A percentile compares a stretch with the other conserved stretches of the same genome.
These are phyloP conservation scores for Brassica carinata DNA, from an alignment of 345 rosid species.

Conservation along the genomic window DNA sequence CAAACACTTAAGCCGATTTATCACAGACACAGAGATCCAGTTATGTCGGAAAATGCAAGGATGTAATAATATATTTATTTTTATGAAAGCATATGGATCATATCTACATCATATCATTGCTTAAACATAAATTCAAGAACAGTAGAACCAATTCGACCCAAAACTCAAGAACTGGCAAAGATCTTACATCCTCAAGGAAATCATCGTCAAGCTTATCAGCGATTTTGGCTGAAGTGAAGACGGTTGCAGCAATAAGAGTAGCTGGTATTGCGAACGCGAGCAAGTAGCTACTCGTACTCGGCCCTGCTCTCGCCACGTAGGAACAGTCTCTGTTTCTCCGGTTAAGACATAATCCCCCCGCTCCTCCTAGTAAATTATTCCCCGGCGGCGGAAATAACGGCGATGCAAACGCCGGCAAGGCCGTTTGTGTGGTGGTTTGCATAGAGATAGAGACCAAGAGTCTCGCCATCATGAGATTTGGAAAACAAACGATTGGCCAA, in stretches of 20 bases:
- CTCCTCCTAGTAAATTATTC: slow-evolving; percentile 23
- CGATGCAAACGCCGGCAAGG: not conserved
- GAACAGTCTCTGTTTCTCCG: slow-evolving; percentile 42
- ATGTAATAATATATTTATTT: not conserved
- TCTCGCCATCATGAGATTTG: slow-evolving; percentile 60
- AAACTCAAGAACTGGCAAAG: not conserved
- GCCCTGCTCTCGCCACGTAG: slow-evolving; percentile 65
- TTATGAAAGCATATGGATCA: not conserved
- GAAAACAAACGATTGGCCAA: slow-evolving; percentile 21
- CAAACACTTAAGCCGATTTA: not conserved
- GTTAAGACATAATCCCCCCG: not conserved
- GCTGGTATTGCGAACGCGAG: slow-evolving; percentile 69
- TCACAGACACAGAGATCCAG: not conserved
- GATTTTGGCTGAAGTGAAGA: slow-evolving; percentile 61
- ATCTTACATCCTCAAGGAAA: slow-evolving; percentile 72
- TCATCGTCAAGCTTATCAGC: slow-evolving; percentile 73
- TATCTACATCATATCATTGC: not conserved
- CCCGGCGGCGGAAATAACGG: slow-evolving; percentile 19
- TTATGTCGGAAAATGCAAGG: not conserved
- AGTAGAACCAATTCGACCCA: not conserved
- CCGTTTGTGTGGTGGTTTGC: slow-evolving; percentile 22
- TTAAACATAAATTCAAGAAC: not conserved
- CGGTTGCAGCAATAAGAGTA: slow-evolving; percentile 65
- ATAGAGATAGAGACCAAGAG: slow-evolving; percentile 45
- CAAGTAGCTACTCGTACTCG: slow-evolving; percentile 56